Base-by-base conservation (phyloP, 2,329 filamentous ascomycete genomes). In the Hypoxylon sp. region DNA sequence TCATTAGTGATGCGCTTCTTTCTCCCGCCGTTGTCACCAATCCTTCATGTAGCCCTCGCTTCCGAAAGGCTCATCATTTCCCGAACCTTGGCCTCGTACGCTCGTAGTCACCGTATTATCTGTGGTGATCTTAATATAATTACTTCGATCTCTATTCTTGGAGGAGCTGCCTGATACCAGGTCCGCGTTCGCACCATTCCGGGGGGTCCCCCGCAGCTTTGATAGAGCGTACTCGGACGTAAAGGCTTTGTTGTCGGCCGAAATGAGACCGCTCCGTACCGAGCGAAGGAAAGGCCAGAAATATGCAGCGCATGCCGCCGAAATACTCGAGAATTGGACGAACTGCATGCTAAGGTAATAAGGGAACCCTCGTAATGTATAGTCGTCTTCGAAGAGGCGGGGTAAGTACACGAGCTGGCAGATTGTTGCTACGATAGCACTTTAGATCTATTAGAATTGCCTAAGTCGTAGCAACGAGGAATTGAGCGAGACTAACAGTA, bases 271-370 rank as follows among this genome's bases (percentile, higher is more conserved):
- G 48, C 66, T 71, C 9, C 66, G 66, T 4, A 73, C 42, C 13
- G 69, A 71, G 17, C 70, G 70, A 31, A 72, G 67, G 52, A 72
- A 70, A 0, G 70, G 70, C 70, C 70, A 72, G 35, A 72, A 71
- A 24, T 72, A 72, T 4, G 68, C 63, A 2, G 66, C 65, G 29
- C 67, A 72, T 2, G 70, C 63, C 0, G 70, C 52, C 6, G 65
- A 62, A 37, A 72, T 67, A 22, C 67, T 69, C 19, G 61, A 63
- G 57, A 71, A 70, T 37, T 69, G 67, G 17, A 67, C 67, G 24
- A 72, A 61, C 24, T 72, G 67, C 62, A 67, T 65, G 31, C 61
- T 60, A 19, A 72, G 63, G n/a, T 71, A 69, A 35, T 69, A 71
- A 1, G 69, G 69, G 39, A 70, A 71, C 17, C 63, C 60, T 50